Base-by-base conservation (phyloP, 2,329 filamentous ascomycete genomes). In the Trichoderma sp. region DNA sequence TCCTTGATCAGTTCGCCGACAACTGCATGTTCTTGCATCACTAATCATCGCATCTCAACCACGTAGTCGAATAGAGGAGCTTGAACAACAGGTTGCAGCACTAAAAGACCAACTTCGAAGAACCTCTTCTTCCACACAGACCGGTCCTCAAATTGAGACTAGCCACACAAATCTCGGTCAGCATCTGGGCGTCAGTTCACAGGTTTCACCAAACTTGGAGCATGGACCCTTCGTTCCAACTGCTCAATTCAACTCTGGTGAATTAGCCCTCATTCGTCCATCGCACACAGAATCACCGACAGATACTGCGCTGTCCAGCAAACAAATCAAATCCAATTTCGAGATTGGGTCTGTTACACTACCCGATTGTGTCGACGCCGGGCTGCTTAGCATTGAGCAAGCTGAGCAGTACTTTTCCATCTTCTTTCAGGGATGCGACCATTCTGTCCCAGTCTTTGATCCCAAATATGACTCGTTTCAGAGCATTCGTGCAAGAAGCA, bases 401-500 rank as follows among this genome's bases (percentile, higher is more conserved):
- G 77, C 77, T 3, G 67, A 72, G 1, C 39, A 43, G 1, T 79
- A 78, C 50, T 77, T 77, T 50, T 15, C 65, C 2, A 73, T 74
- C 13, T 79, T 79, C 67, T 79, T 78, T 55, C 72, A 74, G 36
- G 77, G 77, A 12, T 78, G 76, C 47, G 73, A 78, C 47, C 75
- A 75, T 57, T 78, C 76, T 47, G 76, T 77, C 3, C 77, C 77
- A 0, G 73, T 79, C 0, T 76, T 79, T 20, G 75, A 79, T 43
- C 75, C 76, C 0, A 15, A 17, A 15, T 77, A 80, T 43, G 86
- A 88, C 72, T 84, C 82, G 0, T 81, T 87, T 63, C 75, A 81
- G 0, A 84, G 83, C 0, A 80, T 88, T 2, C 79, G 83, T 17
- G 76, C 78, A 9, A 80, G 86, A 13, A 88, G 85, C 68, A 81